A percentile compares a stretch with the other conserved stretches of the same genome.
phyloP scores from a whole-genome alignment of 2,329 filamentous ascomycete species.

The Teratosphaeria pseudoeucalypti region DNA sequence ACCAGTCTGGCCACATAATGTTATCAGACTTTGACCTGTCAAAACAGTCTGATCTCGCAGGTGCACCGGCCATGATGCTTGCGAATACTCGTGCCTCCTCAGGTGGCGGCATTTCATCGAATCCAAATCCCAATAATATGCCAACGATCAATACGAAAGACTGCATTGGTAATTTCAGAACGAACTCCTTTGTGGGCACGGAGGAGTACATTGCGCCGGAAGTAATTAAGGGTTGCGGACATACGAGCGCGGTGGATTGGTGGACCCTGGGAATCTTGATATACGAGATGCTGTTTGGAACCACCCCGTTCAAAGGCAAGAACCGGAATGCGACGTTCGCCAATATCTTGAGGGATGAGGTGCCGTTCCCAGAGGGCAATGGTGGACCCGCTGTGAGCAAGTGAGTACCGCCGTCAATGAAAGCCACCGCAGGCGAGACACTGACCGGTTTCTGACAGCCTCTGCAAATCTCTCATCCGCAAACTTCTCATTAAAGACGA shows the following conservation, averaged over 20 bases:
- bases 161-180: slow-evolving; percentile 95
- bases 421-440: neutral
- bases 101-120: slow-evolving; percentile 65
- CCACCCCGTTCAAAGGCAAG: slow-evolving; percentile 98
- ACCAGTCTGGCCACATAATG: slow-evolving; percentile 99
- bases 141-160: slow-evolving; percentile 98
- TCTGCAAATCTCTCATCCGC: slow-evolving; percentile 92
- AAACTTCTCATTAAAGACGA: slow-evolving; percentile 98
- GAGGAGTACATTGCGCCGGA: slow-evolving; percentile 99
- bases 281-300: slow-evolving; percentile 98
- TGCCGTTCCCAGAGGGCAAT: slow-evolving; percentile 85
- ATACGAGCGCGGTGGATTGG: slow-evolving; percentile 98
- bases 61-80: slow-evolving; percentile 95
- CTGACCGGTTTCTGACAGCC: slow-evolving; percentile 39
- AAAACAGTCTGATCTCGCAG: slow-evolving; percentile 92
- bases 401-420: slow-evolving; percentile 45
- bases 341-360: slow-evolving; percentile 91
- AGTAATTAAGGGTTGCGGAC: slow-evolving; percentile 96
- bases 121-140: slow-evolving; percentile 51
- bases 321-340: slow-evolving; percentile 97
- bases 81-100: slow-evolving; percentile 11
- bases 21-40: slow-evolving; percentile 97
- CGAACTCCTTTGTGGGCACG: slow-evolving; percentile 95
- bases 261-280: slow-evolving; percentile 96
- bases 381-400: slow-evolving; percentile 80